These are phyloP conservation scores for Lenwebbia sp. DNA, from an alignment of 345 rosid genomes.

Conservation along the genomic window DNA sequence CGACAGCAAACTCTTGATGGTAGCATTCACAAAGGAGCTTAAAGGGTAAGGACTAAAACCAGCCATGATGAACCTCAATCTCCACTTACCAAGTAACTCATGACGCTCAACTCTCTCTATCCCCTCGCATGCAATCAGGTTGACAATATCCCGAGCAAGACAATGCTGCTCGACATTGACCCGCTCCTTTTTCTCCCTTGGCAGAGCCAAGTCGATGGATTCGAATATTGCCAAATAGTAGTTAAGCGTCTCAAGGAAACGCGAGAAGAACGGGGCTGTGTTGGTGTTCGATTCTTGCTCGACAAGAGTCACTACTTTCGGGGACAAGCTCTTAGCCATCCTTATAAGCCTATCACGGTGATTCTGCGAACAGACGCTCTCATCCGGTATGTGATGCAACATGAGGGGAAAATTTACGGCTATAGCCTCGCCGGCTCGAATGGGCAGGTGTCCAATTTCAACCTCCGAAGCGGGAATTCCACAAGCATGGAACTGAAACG, in stretches of 20 bases:
- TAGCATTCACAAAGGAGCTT: slow-evolving; percentile 58
- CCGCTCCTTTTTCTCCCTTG: slow-evolving; percentile 79
- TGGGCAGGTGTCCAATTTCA: slow-evolving; percentile 48
- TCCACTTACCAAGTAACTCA: slow-evolving; percentile 81
- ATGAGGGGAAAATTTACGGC: slow-evolving; percentile 72
- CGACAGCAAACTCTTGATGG: slow-evolving; percentile 57
- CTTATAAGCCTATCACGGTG: slow-evolving; percentile 82
- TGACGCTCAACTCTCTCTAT: slow-evolving; percentile 87
- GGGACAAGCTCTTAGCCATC: slow-evolving; percentile 63
- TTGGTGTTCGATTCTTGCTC: slow-evolving; percentile 90
- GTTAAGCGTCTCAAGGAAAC: slow-evolving; percentile 66
- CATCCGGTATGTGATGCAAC: slow-evolving; percentile 96
- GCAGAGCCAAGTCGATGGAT: slow-evolving; percentile 60
- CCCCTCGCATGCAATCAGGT: slow-evolving; percentile 90
- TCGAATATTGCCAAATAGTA: slow-evolving; percentile 68
- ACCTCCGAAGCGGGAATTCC: slow-evolving; percentile 53
- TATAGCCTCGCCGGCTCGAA: slow-evolving; percentile 61
- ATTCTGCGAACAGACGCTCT: slow-evolving; percentile 71
- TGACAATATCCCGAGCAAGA: slow-evolving; percentile 89
- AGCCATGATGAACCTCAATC: slow-evolving; percentile 72
- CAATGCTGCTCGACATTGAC: slow-evolving; percentile 91
- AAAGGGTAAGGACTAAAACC: slow-evolving; percentile 72
- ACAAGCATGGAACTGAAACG: slow-evolving; percentile 64
- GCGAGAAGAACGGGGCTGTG: slow-evolving; percentile 68
- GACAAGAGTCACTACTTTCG: slow-evolving; percentile 75